Percentiles rank a stretch among this genome's conserved stretches.
Conservation (phyloP, 129 eudicot genomes). For the Chrysanthemum seticuspe region DNA sequence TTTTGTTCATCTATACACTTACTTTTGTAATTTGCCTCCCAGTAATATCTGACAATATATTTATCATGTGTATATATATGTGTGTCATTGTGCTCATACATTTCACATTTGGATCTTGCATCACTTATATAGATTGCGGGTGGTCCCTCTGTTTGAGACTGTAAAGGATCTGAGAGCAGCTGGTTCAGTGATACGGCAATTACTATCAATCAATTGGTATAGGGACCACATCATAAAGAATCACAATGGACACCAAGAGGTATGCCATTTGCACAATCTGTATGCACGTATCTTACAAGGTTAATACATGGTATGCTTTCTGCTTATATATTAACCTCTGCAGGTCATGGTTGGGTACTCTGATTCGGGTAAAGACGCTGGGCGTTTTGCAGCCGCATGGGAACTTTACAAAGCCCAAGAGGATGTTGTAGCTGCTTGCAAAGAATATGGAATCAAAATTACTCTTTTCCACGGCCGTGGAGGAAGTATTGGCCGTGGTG, state of each 20-base stretch:
- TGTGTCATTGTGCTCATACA: slow-evolving; percentile 18
- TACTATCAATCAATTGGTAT: slow-evolving; percentile 87
- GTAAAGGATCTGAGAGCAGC: slow-evolving; percentile 92
- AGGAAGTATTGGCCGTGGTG: slow-evolving; percentile 97
- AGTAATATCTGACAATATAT: background rate
- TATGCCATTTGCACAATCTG: slow-evolving; percentile 12
- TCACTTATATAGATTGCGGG: slow-evolving; percentile 65
- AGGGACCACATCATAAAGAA: slow-evolving; percentile 67
- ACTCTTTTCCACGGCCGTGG: slow-evolving; percentile 97
- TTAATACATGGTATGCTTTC: background rate
- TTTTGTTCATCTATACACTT: slow-evolving; percentile 5
- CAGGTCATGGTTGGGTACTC: slow-evolving; percentile 99
- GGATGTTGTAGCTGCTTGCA: slow-evolving; percentile 92
- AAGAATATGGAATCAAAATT: slow-evolving; percentile 68
- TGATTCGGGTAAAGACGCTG: slow-evolving; percentile 96
- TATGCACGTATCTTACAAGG: background rate
- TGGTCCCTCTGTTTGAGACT: slow-evolving; percentile 92
- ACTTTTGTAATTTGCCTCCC: background rate
- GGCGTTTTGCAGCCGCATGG: slow-evolving; percentile 99
- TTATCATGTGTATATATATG: background rate
- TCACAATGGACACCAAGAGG: slow-evolving; percentile 94
- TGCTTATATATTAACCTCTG: slow-evolving; percentile 4
- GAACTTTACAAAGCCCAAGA: slow-evolving; percentile 98
- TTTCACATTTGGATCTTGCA: slow-evolving; percentile 6
- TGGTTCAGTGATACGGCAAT: slow-evolving; percentile 75